Evolutionary conservation across 1,139 yeast species (phyloP).

Genomic region (Scheffersomyces titani): DNA sequence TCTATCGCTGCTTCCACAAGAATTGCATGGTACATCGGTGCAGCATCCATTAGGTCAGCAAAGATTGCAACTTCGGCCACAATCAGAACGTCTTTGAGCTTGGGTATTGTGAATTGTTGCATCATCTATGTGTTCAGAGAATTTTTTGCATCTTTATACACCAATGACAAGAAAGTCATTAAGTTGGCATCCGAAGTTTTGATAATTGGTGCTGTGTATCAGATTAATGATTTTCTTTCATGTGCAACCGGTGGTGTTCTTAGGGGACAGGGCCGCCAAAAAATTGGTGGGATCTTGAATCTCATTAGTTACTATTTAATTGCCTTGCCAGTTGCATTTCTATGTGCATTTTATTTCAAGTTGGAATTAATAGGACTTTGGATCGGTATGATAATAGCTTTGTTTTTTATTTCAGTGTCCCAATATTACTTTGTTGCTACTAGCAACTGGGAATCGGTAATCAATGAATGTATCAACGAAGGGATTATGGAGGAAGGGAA

Average conservation of each 20-base stretch:
- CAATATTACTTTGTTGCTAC: slow-evolving; percentile 48
- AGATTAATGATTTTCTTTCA: slow-evolving; percentile 55
- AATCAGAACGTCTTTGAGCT: slow-evolving; percentile 36
- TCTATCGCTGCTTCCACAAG: slow-evolving; percentile 76
- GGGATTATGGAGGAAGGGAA: slow-evolving; percentile 40
- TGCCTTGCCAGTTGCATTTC: slow-evolving; percentile 60
- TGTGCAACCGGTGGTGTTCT: slow-evolving; percentile 61
- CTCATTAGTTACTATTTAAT: slow-evolving; percentile 56
- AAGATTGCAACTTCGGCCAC: slow-evolving; percentile 44
- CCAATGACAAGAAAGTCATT: slow-evolving; percentile 51
- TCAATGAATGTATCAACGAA: slow-evolving; percentile 43
- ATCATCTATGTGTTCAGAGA: slow-evolving; percentile 40
- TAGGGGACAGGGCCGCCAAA: slow-evolving; percentile 70
- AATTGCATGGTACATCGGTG: slow-evolving; percentile 77
- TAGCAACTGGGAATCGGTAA: slow-evolving; percentile 60
- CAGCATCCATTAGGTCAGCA: slow-evolving; percentile 58
- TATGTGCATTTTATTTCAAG: slow-evolving; percentile 49
- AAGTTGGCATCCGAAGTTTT: slow-evolving; percentile 52
- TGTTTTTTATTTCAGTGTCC: slow-evolving; percentile 44
- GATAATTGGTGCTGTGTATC: slow-evolving; percentile 59
- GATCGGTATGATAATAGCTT: slow-evolving; percentile 62
- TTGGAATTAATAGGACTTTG: slow-evolving; percentile 57
- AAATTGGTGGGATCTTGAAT: slow-evolving; percentile 62
- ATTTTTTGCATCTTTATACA: slow-evolving; percentile 48
- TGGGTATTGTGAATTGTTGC: slow-evolving; percentile 45